Base-by-base conservation (phyloP, 2,329 filamentous ascomycete genomes). In the Diplodia seriata region DNA sequence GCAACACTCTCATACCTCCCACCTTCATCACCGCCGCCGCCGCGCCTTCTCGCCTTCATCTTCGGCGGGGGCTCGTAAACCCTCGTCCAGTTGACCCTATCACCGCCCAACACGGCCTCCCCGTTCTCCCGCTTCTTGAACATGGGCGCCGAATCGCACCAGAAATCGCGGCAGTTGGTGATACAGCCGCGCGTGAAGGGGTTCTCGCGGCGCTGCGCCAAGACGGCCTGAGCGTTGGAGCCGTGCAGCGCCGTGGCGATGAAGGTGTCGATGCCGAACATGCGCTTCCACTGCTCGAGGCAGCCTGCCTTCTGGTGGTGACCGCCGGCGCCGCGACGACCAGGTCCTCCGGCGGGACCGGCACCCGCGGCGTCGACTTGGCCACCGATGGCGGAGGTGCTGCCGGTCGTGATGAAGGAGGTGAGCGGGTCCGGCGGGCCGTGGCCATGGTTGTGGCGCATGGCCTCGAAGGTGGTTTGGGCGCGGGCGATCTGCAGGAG, bases 391-490 rank as follows among this genome's bases (percentile, higher is more conserved):
- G 85, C 77, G 3, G 85, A 86, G 3, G 86, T 85, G 50, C 86
- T 84, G 14, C 88, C 88, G 1, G 91, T 91, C 1, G 93, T 90
- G 74, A 97, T 89, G 65, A 91, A 91, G 0, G 90, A 89, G 7
- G 89, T 89, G 38, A 94, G 82, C 0, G 89, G 87, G 69, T 87
- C 85, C 29, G 82, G 83, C 69, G 81, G 81, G 66, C 81, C 83
- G 70, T 83, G 81, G 49, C 83, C 84, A 70, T 90, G 85, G 70
- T 93, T 86, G 62, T 92, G 91, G 70, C 90, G 89, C 94, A 99
- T 98, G 78, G 94, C 97, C 80, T 99, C 95, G 80, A 92, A 98
- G 0, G 95, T 99, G 1, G 95, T 99, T 84, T 97, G 90, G 68
- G 94, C 96, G 70, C 93, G 89, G 0, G 93, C 91, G 63, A 99